A percentile compares a stretch with the other conserved stretches of the same genome.
These are phyloP conservation scores for Suhomyces faveliae DNA, from an alignment of 805 yeast genomes.

Conservation along the genomic window DNA sequence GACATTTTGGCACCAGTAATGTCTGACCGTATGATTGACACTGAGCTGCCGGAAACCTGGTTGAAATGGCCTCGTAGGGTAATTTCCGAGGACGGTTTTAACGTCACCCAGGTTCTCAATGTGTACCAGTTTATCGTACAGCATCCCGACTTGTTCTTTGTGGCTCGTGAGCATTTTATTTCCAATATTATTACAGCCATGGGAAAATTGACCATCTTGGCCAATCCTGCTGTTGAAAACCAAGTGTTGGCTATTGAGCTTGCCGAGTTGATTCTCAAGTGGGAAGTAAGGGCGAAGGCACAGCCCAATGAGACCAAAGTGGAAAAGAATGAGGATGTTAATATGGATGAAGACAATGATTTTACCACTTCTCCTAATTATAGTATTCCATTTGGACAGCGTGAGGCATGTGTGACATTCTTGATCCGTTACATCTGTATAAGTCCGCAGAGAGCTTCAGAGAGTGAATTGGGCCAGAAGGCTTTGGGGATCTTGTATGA, in stretches of 20 bases:
- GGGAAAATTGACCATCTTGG: conserved; percentile 80
- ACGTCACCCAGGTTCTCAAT: conserved; percentile 79
- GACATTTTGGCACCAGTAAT: conserved; percentile 87
- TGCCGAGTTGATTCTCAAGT: conserved; percentile 77
- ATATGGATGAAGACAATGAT: conserved; percentile 26
- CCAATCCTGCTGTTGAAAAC: conserved; percentile 76
- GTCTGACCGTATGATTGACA: conserved; percentile 58
- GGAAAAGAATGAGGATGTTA: conserved; percentile 16
- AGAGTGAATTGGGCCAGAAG: conserved; percentile 75
- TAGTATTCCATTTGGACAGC: conserved; percentile 68
- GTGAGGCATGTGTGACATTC: conserved; percentile 89
- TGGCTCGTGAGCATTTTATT: conserved; percentile 84
- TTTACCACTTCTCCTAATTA: conserved; percentile 51
- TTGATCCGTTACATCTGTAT: conserved; percentile 85
- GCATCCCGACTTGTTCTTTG: conserved; percentile 80
- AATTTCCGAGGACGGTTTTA: conserved; percentile 84
- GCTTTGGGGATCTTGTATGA: conserved; percentile 77
- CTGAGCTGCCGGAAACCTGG: conserved; percentile 64
- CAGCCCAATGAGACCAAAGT: conserved; percentile 12
- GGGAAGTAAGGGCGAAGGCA: conserved; percentile 65
- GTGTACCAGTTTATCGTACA: conserved; percentile 86
- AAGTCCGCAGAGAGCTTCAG: conserved; percentile 80
- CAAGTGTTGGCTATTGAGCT: conserved; percentile 85
- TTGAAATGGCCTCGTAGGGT: conserved; percentile 93
- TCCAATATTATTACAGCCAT: conserved; percentile 87